phyloP scores from a whole-genome alignment of 257 asterid genomes.

The Scutellaria baicalensis region DNA sequence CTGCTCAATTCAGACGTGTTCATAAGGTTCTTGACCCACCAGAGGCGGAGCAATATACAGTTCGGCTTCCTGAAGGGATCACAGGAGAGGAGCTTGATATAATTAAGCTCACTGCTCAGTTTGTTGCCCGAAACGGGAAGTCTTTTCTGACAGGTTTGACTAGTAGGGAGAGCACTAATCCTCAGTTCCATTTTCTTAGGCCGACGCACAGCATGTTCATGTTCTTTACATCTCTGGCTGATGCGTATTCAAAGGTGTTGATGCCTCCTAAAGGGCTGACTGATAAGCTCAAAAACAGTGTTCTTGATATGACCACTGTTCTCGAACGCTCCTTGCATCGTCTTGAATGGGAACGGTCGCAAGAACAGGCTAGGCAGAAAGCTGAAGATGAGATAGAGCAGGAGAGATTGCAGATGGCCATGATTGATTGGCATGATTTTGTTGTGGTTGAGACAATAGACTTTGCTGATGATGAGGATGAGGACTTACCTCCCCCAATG shows the following conservation, averaged over 20 bases:
- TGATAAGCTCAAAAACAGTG: conserved; percentile 66
- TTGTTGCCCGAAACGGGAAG: conserved; percentile 90
- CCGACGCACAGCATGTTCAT: conserved; percentile 96
- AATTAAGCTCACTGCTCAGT: conserved; percentile 90
- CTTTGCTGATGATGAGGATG: conserved; percentile 95
- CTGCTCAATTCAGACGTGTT: conserved; percentile 55
- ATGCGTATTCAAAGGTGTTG: conserved; percentile 88
- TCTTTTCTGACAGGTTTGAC: conserved; percentile 85
- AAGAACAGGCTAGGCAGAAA: conserved; percentile 92
- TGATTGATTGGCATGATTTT: conserved; percentile 98
- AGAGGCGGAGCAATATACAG: conserved; percentile 88
- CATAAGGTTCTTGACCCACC: conserved; percentile 87
- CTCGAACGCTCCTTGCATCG: conserved; percentile 84
- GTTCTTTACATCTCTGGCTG: conserved; percentile 94
- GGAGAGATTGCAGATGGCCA: conserved; percentile 84
- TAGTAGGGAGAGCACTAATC: conserved; percentile 77
- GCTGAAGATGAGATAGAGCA: conserved; percentile 92
- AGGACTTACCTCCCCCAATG: conserved; percentile 92
- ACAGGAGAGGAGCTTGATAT: conserved; percentile 93
- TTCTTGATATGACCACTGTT: conserved; percentile 76
- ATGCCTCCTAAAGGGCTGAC: conserved; percentile 83
- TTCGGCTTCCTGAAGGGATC: conserved; percentile 87
- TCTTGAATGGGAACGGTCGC: conserved; percentile 93
- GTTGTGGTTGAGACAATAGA: conserved; percentile 91
- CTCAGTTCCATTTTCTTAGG: conserved; percentile 83